A percentile compares a stretch with the other conserved stretches of the same genome.
Conservation (phyloP, 2,329 filamentous ascomycete genomes). For the Trichoderma oligosporum region DNA sequence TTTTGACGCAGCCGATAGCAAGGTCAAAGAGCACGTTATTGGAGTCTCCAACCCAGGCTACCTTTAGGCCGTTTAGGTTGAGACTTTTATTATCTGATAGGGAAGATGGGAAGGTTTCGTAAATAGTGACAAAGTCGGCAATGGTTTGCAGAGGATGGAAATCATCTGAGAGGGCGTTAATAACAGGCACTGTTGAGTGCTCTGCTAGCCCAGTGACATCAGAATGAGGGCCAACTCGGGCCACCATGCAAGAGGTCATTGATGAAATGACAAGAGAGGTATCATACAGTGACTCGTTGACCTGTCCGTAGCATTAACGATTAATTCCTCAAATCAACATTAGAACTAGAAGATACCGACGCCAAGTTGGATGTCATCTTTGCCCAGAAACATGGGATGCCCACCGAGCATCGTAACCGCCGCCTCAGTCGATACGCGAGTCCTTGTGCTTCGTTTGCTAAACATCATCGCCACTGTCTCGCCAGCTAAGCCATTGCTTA, state of each 20-base stretch:
- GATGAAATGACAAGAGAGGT: conserved; percentile 91
- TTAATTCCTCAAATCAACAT: not conserved
- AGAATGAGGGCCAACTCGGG: conserved; percentile 72
- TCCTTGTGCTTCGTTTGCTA: conserved; percentile 91
- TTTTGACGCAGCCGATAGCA: conserved; percentile 80
- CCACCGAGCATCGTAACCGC: conserved; percentile 86
- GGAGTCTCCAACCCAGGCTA: conserved; percentile 94
- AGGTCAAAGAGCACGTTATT: conserved; percentile 97
- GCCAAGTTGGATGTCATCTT: conserved; percentile 92
- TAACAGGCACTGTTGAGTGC: conserved; percentile 73
- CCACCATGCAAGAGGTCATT: conserved; percentile 81
- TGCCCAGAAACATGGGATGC: conserved; percentile 93
- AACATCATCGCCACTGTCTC: conserved; percentile 94
- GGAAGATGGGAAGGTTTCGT: conserved; percentile 65
- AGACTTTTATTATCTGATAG: conserved; percentile 44
- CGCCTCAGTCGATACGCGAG: conserved; percentile 87
- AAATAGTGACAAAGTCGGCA: conserved; percentile 87
- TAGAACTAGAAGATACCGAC: conserved; percentile 44
- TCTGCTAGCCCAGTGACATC: conserved; percentile 68
- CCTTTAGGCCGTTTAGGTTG: conserved; percentile 76
- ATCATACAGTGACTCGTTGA: conserved; percentile 93
- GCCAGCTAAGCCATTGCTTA: conserved; percentile 62
- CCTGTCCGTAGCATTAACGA: conserved; percentile 40
- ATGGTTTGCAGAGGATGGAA: conserved; percentile 94
- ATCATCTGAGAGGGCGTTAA: conserved; percentile 83